phyloP scores from a whole-genome alignment of 441 rosid species.

The Hura crepitans region DNA sequence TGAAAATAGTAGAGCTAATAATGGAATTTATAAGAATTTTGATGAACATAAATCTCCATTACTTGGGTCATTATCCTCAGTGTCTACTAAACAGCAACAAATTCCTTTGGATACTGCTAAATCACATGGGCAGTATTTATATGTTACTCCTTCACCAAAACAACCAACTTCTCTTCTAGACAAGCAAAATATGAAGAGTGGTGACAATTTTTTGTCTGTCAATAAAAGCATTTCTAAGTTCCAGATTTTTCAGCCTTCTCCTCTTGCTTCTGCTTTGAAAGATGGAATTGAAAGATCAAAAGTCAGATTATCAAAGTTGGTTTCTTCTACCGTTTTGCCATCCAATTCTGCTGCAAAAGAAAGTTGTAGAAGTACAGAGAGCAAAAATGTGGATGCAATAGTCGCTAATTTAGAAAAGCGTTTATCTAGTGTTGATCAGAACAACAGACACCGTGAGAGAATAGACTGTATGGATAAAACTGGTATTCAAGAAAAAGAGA shows the following conservation, averaged over 20 bases:
- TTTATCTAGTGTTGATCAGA: slow-evolving; percentile 33
- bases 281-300: slow-evolving; percentile 53
- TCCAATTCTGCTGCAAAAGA: slow-evolving; percentile 32
- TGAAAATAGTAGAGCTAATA: slow-evolving; percentile 16
- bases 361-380: slow-evolving; percentile 16
- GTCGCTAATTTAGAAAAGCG: slow-evolving; percentile 41
- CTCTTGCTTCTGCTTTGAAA: slow-evolving; percentile 40
- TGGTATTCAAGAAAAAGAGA: slow-evolving; percentile 25
- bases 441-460: slow-evolving; percentile 19
- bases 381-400: slow-evolving; percentile 28
- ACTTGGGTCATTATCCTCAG: slow-evolving; percentile 38
- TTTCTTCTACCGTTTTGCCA: slow-evolving; percentile 37
- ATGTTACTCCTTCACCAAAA: slow-evolving; percentile 63
- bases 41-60: slow-evolving; percentile 35
- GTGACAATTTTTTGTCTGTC: slow-evolving; percentile 37
- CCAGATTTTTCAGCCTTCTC: slow-evolving; percentile 42
- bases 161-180: slow-evolving; percentile 41
- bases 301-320: slow-evolving; percentile 36
- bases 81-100: slow-evolving; percentile 36
- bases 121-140: slow-evolving; percentile 29
- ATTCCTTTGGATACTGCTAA: slow-evolving; percentile 34
- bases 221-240: slow-evolving; percentile 46
- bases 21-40: slow-evolving; percentile 21
- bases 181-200: slow-evolving; percentile 39
- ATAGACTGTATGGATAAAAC: slow-evolving; percentile 13